Base-by-base conservation (phyloP, 2,329 filamentous ascomycete species). In the Phaeomoniella chlamydospora region DNA sequence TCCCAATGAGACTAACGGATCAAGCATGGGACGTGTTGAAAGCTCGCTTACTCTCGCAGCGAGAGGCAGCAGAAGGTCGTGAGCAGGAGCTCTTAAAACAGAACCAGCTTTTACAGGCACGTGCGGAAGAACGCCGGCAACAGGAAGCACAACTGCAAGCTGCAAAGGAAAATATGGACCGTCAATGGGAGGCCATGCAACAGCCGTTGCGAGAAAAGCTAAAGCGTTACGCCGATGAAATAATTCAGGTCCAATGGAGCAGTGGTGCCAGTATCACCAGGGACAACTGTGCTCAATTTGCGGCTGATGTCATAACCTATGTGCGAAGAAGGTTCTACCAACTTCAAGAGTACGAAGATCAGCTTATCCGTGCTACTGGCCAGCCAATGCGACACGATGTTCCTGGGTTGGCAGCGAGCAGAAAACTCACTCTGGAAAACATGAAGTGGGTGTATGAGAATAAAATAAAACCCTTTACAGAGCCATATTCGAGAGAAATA, bases 381-480 rank as follows among this genome's bases (percentile, higher is more conserved):
- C 58, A 55, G 42, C 43, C 61, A 37, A 61, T 63, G 3, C 47
- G 54, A 17, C 37, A 51, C 6, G 72, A 78, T 41, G 64, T 67
- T 5, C 58, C 61, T 2, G 59, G 68, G 41, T 70, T 66, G 0
- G 64, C 71, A 4, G 70, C 65, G 45, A 73, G 67, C 16, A 67
- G 72, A 51, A 77, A 68, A 49, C 62, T 88, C 36, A 80, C 77
- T 1, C 58, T 90, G 45, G 82, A 88, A 50, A 85, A 87, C 49
- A 86, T 90, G 81, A 87, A 81, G 55, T 88, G 79, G 74, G 63
- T 87, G 18, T 87, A 81, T 52, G 81, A 87, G 48, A 72, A 72
- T 45, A 86, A 84, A 52, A 67, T 90, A 50, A 82, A 76, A 49
- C 73, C 74, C 15, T 58, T 74, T 37, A 83, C 78, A 2, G 77